phyloP scores from a whole-genome alignment of 192 early-diverging fungal genomes.

The Glomus cerebriforme region DNA sequence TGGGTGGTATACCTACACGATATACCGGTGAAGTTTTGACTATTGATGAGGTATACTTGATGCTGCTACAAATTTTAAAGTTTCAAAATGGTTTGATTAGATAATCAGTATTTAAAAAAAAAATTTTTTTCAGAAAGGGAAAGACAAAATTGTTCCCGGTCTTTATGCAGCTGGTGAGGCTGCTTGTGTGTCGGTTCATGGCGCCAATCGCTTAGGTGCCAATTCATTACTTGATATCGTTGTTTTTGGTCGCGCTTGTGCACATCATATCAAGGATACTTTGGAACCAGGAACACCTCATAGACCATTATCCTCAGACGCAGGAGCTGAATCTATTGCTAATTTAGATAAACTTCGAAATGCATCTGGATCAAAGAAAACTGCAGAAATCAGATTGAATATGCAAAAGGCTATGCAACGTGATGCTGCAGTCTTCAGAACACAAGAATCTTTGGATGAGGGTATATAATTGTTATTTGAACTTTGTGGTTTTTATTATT shows the following conservation, averaged over 20 bases:
- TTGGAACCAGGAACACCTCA: slow-evolving; percentile 88
- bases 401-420: slow-evolving; percentile 99
- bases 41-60: slow-evolving; percentile 48
- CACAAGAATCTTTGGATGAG: slow-evolving; percentile 83
- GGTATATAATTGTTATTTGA: slow-evolving; percentile 37
- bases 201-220: slow-evolving; percentile 96
- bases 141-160: slow-evolving; percentile 92
- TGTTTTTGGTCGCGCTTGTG: slow-evolving; percentile 96
- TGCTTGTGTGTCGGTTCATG: slow-evolving; percentile 97
- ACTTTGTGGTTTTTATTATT: background rate
- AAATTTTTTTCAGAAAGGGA: slow-evolving; percentile 58
- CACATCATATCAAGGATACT: slow-evolving; percentile 91
- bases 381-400: slow-evolving; percentile 84
- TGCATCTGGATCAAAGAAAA: slow-evolving; percentile 75
- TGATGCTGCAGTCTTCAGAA: slow-evolving; percentile 97
- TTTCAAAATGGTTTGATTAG: background rate
- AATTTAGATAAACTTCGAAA: slow-evolving; percentile 95
- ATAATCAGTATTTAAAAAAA: background rate
- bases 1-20: slow-evolving; percentile 98
- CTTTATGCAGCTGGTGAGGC: slow-evolving; percentile 98
- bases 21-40: slow-evolving; percentile 96
- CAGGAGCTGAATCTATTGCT: slow-evolving; percentile 86
- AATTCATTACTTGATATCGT: slow-evolving; percentile 99
- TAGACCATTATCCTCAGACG: slow-evolving; percentile 76
- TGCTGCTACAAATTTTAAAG: background rate